Evolutionary conservation across 805 yeast species (phyloP), one percentile per base, ranked within the genome.

Genomic region (Ogataea nakhonphanomensis): DNA sequence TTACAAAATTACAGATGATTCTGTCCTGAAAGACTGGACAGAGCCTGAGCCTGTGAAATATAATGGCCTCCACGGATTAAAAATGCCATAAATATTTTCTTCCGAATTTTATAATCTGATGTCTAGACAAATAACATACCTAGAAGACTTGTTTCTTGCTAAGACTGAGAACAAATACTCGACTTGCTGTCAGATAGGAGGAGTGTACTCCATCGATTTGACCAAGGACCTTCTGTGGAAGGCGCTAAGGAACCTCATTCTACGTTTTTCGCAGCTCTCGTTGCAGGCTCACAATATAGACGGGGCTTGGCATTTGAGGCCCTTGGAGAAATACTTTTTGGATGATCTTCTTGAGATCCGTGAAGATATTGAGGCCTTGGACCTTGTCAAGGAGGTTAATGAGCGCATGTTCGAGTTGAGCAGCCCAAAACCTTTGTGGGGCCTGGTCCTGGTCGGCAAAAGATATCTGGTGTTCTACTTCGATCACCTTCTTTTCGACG

Each of bases 11-110:
- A 71, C 73, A 20, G 76, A 79, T 41, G 62, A 65, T 15, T 46
- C 55, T 1, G 66, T 74, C 1, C 65, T 79, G 50, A 52, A 65
- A 15, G 65, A 58, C 30, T 79, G 84, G 85, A 53, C 56, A 8
- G 66, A 70, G 12, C 81, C 84, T 2, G 61, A 73, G 45, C 64
- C 66, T 10, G 71, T 71, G 7, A 66, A 69, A 24, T 79, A 79
- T 55, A 69, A 64, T 41, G 84, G 84, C 2, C 64, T 67, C 34
- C 86, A 80, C 50, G 86, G 86, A 1, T 54, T 71, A 17, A 44
- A 43, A 23, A 32, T 51, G 46, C 59, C 63, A 30, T 54, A 41
- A 24, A 20, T 22, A 23, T 17, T 17, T 17, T 17, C 5, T 17
- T 5, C 20, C 20, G 10, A 14, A n/a, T 14, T 26, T 23, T 21